Base-by-base conservation (phyloP, 495 filamentous ascomycete genomes). In the Aspergillus carlsbadensis region DNA sequence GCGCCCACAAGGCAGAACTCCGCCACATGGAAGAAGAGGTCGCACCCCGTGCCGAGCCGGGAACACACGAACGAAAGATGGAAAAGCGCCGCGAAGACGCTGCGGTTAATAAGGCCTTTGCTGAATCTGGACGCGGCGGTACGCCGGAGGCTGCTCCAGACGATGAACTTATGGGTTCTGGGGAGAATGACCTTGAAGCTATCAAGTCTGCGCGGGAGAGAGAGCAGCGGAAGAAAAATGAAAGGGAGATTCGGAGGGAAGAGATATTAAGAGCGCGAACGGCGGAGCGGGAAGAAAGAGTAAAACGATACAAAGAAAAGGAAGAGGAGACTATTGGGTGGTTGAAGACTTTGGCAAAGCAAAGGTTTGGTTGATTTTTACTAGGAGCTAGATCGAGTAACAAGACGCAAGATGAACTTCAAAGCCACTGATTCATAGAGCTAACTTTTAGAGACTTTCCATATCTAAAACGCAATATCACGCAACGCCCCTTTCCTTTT, bases 1-100 rank as follows among this genome's bases (percentile, higher is more conserved):
- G 62, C 47, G 66, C 73, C 6, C 76, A 77, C 40, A 67, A 66
- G 31, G 49, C 66, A 3, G 65, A 67, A 45, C 14, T 70, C 26
- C 67, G 67, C 17, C 65, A 71, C 6, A 54, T 77, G 35, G 58
- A 75, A 65, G 92, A 96, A 10, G 93, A 97, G 54, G 72, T 96
- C 10, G 81, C 78, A 0, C 93, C 94, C 4, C 88, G 91, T 13
- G 90, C 93, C 0, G 91, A 93, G 45, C 72, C 93, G 0, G 92
- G 93, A 1, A 92, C 90, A 2, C 84, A 86, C 22, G 94, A 96
- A 70, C 84, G 93, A 8, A 82, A 84, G 52, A 78, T 98, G 5
- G 93, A 98, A 77, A 96, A 96, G 77, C 86, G 85, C 44, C 74
- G 73, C 10, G 84, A 87, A 52, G 70, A 65, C 5, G 76, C 83